Conservation (phyloP, 2,329 filamentous ascomycete genomes). For the Penicillium hordei region DNA sequence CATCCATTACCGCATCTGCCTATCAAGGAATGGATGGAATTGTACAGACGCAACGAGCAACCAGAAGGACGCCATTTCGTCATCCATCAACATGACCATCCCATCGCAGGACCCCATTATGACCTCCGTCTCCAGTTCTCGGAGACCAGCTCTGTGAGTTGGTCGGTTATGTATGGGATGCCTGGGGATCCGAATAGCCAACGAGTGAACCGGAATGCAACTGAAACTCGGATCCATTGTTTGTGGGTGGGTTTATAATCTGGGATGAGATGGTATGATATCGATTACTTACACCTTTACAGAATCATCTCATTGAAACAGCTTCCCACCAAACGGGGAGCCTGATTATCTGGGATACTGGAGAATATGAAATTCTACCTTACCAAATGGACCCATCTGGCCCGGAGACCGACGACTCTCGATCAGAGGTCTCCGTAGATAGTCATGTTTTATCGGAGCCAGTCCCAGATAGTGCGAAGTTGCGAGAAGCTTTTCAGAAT, state of each 20-base stretch:
- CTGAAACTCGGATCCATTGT: constrained; percentile 62
- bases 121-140: constrained; percentile 71
- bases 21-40: constrained; percentile 44
- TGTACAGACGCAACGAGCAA: constrained; percentile 52
- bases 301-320: constrained; percentile 64
- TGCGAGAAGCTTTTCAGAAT: constrained; percentile 53
- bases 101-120: constrained; percentile 66
- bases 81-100: constrained; percentile 72
- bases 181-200: constrained; percentile 59
- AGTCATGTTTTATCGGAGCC: constrained; percentile 2
- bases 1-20: constrained; percentile 36
- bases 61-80: constrained; percentile 60
- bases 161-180: constrained; percentile 62
- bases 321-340: constrained; percentile 57
- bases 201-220: constrained; percentile 59
- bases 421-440: constrained; percentile 22
- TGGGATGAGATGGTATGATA: not conserved
- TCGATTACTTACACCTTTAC: not conserved
- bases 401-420: constrained; percentile 40
- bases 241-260: constrained; percentile 52
- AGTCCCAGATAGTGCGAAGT: constrained; percentile 43
- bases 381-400: constrained; percentile 35
- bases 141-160: constrained; percentile 63
- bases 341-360: constrained; percentile 64
- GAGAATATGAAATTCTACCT: constrained; percentile 57